Evolutionary conservation across 495 filamentous ascomycete genomes (phyloP).

Genomic region (Penicillium diatomitis): DNA sequence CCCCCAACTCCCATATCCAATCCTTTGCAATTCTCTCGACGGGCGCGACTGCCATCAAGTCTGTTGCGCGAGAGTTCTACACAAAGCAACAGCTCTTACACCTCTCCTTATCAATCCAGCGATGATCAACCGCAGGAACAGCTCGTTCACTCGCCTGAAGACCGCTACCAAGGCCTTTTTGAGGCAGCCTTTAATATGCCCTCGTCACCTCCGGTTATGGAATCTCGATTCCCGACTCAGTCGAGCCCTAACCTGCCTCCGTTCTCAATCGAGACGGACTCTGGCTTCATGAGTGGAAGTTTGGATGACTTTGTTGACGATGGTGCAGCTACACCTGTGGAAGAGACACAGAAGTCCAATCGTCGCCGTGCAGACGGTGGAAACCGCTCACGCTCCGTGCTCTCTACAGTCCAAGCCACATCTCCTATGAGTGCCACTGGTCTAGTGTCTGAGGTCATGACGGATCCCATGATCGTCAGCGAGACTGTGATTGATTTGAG

Average conservation of each 20-base stretch:
- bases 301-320: slow-evolving; percentile 52
- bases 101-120: slow-evolving; percentile 39
- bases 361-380: slow-evolving; percentile 31
- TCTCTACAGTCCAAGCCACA: slow-evolving; percentile 26
- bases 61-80: slow-evolving; percentile 37
- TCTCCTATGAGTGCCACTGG: slow-evolving; percentile 19
- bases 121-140: slow-evolving; percentile 28
- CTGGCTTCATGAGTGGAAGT: slow-evolving; percentile 71
- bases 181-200: slow-evolving; percentile 51
- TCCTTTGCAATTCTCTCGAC: slow-evolving; percentile 22
- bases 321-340: slow-evolving; percentile 34
- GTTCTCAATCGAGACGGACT: slow-evolving; percentile 54
- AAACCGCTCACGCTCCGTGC: slow-evolving; percentile 33
- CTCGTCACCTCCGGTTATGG: slow-evolving; percentile 70
- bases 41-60: slow-evolving; percentile 25
- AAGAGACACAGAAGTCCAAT: slow-evolving; percentile 20
- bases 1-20: slow-evolving; percentile 74
- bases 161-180: slow-evolving; percentile 40
- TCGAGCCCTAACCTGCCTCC: slow-evolving; percentile 70
- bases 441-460: slow-evolving; percentile 13
- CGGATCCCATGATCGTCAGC: slow-evolving; percentile 11
- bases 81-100: slow-evolving; percentile 26
- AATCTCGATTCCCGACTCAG: slow-evolving; percentile 43
- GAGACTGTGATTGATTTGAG: slow-evolving; percentile 11
- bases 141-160: slow-evolving; percentile 35